A percentile compares a stretch with the other conserved stretches of the same genome.
Evolutionary conservation across 176 grass and related monocot genomes (phyloP).

Genomic region (Juncus inflexus): DNA sequence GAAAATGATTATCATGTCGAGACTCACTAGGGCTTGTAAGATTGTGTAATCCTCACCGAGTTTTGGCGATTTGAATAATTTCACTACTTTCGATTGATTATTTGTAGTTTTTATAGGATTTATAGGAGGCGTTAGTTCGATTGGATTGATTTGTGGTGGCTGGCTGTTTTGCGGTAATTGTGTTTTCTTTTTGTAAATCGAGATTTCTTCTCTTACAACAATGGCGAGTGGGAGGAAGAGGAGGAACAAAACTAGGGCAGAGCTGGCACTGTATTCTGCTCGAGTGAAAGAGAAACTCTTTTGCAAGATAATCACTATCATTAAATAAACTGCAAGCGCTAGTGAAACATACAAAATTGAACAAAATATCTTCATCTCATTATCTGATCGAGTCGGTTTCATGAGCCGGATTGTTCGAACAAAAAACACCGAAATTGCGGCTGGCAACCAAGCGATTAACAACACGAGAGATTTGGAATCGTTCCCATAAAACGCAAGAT

Average conservation of each 20-base stretch:
- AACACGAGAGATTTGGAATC: slow-evolving; percentile 52
- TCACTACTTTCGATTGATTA: neutral
- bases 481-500: slow-evolving; percentile 54
- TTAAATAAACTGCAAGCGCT: slow-evolving; percentile 55
- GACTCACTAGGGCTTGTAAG: slow-evolving; percentile 66
- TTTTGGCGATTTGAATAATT: slow-evolving; percentile 45
- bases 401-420: slow-evolving; percentile 64
- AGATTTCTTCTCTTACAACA: slow-evolving; percentile 47
- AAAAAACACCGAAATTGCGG: slow-evolving; percentile 58
- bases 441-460: slow-evolving; percentile 72
- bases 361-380: slow-evolving; percentile 57
- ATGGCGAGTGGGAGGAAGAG: slow-evolving; percentile 60
- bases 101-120: no score
- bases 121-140: no score
- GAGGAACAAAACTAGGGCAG: slow-evolving; percentile 50
- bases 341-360: slow-evolving; percentile 62
- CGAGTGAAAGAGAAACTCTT: slow-evolving; percentile 44
- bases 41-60: slow-evolving; percentile 68
- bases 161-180: slow-evolving; percentile 15
- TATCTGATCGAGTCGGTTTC: slow-evolving; percentile 15
- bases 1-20: slow-evolving; percentile 75
- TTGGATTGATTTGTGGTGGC: neutral
- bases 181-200: slow-evolving; percentile 22
- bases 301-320: slow-evolving; percentile 57
- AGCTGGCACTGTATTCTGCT: slow-evolving; percentile 36